Evolutionary conservation across 202 grass and related monocot species (phyloP), one percentile per base, ranked within the genome.

Genomic region (Setaria italica): DNA sequence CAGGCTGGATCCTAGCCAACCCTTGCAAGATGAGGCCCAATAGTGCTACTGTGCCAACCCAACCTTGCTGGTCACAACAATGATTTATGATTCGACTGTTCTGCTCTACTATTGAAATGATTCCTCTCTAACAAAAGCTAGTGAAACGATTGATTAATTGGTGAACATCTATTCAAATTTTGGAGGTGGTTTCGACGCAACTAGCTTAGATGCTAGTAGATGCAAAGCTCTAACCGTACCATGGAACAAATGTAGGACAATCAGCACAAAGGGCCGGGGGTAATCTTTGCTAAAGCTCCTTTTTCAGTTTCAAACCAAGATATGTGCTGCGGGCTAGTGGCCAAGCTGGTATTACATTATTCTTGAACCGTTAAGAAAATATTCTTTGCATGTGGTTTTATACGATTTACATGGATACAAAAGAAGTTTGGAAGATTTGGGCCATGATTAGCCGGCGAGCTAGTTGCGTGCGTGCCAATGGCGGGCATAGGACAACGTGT

Each of bases 311-410:
- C 62, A 37, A 34, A 57, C 70, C 20, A 51, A 77, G 60, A 71
- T 83, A 81, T 89, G 87, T 89, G 82, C 78, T 77, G 13, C 39
- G 54, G 42, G 77, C 87, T 80, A 89, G 87, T 89, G 87, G 87
- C 51, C 21, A 81, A 81, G 87, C 46, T 20, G 53, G n/a, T 70
- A 62, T 76, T 85, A 62, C 76, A 76, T 89, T 89, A 80, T 76
- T 69, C 70, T 85, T 69, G 70, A 81, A 85, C 87, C 53, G 82
- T 81, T 81, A 81, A 62, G 34, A 77, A 80, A 85, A 76, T 85
- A 71, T 89, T 89, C 43, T 39, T 54, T 25, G 21, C 34, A 41
- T 53, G 42, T 17, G 48, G 25, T 70, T 47, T 63, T 78, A 72
- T 77, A 77, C 49, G 56, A 70, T 89, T 48, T 70, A 63, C 77